Percentiles rank a stretch among this genome's conserved stretches.
phyloP scores from a whole-genome alignment of 2,329 filamentous ascomycete species.

The Epichloe festucae region DNA sequence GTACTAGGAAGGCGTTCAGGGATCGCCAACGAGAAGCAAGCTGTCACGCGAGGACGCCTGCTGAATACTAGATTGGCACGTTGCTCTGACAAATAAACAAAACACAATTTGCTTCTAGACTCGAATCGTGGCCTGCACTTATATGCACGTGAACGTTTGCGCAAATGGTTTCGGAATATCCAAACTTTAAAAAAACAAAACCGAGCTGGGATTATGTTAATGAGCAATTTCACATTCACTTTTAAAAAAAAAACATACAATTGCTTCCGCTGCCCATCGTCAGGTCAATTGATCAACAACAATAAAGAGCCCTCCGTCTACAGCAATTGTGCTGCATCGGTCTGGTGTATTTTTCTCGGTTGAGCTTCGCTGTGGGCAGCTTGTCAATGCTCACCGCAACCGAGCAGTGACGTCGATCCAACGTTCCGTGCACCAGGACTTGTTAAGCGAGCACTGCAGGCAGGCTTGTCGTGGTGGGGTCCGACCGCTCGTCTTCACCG shows the following conservation, averaged over 20 bases:
- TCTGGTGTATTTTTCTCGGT: neutral
- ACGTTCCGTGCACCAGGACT: neutral
- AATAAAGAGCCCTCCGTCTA: neutral
- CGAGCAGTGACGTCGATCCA: constrained; percentile 3
- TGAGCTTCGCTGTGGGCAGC: neutral
- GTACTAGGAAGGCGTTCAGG: constrained; percentile 17
- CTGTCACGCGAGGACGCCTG: constrained; percentile 15
- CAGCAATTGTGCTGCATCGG: neutral
- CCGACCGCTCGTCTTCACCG: constrained; percentile 11
- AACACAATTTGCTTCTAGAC: constrained; percentile 12
- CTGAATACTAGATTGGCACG: constrained; percentile 12
- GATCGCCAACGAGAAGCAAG: constrained; percentile 14
- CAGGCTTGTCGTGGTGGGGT: constrained; percentile 5
- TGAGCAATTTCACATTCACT: too few species aligned
- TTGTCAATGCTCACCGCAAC: constrained; percentile 1
- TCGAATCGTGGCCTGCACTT: neutral
- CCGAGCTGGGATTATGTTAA: too few species aligned
- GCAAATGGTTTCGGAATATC: neutral
- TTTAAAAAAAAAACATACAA: too few species aligned
- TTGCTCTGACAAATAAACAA: constrained; percentile 14
- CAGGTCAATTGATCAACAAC: too few species aligned
- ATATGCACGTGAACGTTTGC: neutral
- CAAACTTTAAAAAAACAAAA: neutral
- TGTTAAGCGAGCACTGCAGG: constrained; percentile 1
- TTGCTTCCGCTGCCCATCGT: too few species aligned